Evolutionary conservation across 2,329 filamentous ascomycete genomes (phyloP), one percentile per base, ranked within the genome.

Genomic region (Geosmithia putterillii): DNA sequence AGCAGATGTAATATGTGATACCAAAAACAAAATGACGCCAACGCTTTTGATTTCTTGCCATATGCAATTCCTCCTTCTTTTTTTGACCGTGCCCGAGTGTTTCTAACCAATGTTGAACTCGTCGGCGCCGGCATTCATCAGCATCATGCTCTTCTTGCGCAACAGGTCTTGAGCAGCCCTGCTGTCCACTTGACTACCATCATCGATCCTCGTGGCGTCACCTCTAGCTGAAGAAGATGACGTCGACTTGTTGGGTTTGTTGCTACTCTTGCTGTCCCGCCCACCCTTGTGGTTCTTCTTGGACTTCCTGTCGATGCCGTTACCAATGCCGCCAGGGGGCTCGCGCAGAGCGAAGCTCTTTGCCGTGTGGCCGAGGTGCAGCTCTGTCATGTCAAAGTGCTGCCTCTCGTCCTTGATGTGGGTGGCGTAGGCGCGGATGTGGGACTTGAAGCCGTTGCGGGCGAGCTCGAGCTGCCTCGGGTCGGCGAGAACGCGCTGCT

Each of bases 281-380:
- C 55, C 57, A 34, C 57, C 55, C 39, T 61, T 59, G 36, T 43
- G 35, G 15, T 32, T 32, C 51, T 64, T 66, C 62, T 64, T 61
- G 53, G 65, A 55, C 61, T 67, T 62, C 54, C 63, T 58, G 57
- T 71, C 50, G 62, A 74, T 59, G 9, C 74, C 73, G 2, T 69
- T 70, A 28, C 80, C 80, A 44, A 98, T 94, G 41, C 85, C 83
- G 5, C 84, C 83, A 0, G 92, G 92, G 25, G 86, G 80, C 60
- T 98, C 92, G 49, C 94, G 74, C 51, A 98, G 66, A 2, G 81
- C 92, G 58, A 94, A 98, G 21, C 84, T 86, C 69, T 98, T 98
- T 7, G 90, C 90, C 50, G 92, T 69, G 68, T 98, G 92, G 3
- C 92, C 92, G 7, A 96, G 66, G 60, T 98, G 92, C 40, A 98